phyloP scores from a whole-genome alignment of 23 red algal species.

The Pyropia yezoensis region DNA sequence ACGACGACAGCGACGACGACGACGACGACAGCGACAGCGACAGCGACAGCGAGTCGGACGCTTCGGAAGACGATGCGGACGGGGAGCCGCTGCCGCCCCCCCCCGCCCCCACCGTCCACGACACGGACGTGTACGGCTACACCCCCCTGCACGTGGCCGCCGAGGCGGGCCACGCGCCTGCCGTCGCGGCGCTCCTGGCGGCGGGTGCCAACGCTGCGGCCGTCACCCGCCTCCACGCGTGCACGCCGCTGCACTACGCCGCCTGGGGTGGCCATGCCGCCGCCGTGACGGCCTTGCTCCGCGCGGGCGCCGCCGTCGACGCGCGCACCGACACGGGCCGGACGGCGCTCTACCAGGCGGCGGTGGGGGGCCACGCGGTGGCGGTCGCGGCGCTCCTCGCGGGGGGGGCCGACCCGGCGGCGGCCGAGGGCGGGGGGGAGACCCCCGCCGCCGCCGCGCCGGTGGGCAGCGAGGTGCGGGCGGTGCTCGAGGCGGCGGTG shows the following conservation, averaged over 20 bases:
- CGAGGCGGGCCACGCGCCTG: constrained; percentile 27
- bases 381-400: constrained; percentile 26
- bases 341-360: constrained; percentile 45
- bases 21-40: too few relatives aligned
- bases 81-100: constrained; percentile 17
- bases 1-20: too few relatives aligned
- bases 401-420: constrained; percentile 15
- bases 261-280: constrained; percentile 47
- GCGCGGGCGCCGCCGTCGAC: constrained; percentile 18
- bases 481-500: too few relatives aligned
- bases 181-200: constrained; percentile 19
- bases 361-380: constrained; percentile 15
- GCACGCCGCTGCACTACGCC: constrained; percentile 42
- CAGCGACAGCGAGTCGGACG: constrained; percentile 13
- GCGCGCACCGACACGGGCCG: constrained; percentile 34
- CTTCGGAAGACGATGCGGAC: constrained; percentile 33
- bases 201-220: constrained; percentile 9
- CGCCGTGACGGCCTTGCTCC: constrained; percentile 14
- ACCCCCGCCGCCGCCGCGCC: constrained; percentile 22
- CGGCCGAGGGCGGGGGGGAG: constrained; percentile 11
- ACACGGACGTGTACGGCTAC: constrained; percentile 41
- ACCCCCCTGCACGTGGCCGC: constrained; percentile 51
- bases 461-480: too few relatives aligned
- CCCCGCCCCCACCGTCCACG: constrained; percentile 22
- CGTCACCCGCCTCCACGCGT: constrained; percentile 14